Percentiles rank a stretch among this genome's conserved stretches.
Evolutionary conservation across 441 rosid species (phyloP).

Genomic region (Pelargonium fulgidum): DNA sequence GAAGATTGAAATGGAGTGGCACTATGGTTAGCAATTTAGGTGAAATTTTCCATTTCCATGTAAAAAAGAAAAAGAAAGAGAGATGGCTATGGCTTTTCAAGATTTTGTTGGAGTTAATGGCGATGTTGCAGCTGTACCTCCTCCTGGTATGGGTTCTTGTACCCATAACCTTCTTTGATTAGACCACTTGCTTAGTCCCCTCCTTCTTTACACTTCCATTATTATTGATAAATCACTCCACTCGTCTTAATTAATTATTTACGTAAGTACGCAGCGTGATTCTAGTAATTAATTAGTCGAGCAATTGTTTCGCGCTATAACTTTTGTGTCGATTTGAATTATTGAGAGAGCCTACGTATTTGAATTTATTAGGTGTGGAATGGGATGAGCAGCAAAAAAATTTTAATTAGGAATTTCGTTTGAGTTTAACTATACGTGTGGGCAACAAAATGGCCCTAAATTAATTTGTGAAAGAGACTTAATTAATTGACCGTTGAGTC

Average conservation of each 20-base stretch:
- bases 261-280: not conserved
- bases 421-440: too few species aligned
- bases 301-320: not conserved
- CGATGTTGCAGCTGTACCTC: not conserved
- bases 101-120: not conserved
- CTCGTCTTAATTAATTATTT: not conserved
- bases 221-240: not conserved
- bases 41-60: not conserved
- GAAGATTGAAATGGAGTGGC: slow-evolving; percentile 1
- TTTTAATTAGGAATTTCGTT: too few species aligned
- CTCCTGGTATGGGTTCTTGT: not conserved
- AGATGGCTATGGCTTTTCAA: not conserved
- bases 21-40: slow-evolving; percentile 1
- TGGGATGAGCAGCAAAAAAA: too few species aligned
- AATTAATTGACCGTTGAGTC: too few species aligned
- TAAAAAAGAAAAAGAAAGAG: not conserved
- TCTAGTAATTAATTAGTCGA: not conserved
- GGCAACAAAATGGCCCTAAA: too few species aligned
- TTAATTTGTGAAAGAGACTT: too few species aligned
- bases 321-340: not conserved
- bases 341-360: too few species aligned
- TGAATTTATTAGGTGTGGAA: too few species aligned
- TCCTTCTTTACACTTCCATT: not conserved
- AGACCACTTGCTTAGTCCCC: not conserved
- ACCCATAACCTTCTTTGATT: not conserved